Conservation (phyloP, 495 filamentous ascomycete genomes). For the Aspergillus heteromorphus region DNA sequence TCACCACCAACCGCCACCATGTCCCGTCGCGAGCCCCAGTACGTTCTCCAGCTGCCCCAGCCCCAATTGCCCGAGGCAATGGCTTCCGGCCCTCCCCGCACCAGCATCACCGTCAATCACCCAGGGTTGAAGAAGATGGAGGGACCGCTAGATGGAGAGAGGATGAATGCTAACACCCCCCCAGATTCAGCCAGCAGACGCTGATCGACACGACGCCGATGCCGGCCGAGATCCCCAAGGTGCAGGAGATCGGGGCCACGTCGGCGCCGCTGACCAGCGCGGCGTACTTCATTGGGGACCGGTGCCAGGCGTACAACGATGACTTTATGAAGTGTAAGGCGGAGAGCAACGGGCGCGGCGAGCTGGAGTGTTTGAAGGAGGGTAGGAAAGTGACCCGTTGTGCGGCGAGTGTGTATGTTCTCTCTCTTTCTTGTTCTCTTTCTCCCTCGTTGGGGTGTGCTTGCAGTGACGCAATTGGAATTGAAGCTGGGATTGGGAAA, state of each 20-base stretch:
- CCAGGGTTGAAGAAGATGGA: no score
- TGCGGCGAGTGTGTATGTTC: conserved; percentile 88
- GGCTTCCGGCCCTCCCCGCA: neutral
- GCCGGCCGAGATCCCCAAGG: conserved; percentile 81
- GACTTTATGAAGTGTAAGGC: conserved; percentile 99
- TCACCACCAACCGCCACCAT: conserved; percentile 37
- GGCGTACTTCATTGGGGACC: conserved; percentile 94
- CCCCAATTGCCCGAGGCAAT: no score
- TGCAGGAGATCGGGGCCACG: conserved; percentile 84
- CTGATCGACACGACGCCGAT: conserved; percentile 96
- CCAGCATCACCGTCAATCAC: conserved; percentile 4
- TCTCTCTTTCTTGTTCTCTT: neutral
- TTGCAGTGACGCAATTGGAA: no score
- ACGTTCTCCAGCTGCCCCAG: conserved; percentile 9
- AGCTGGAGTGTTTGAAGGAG: conserved; percentile 92
- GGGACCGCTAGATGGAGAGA: no score
- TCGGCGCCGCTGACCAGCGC: conserved; percentile 89
- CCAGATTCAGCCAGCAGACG: conserved; percentile 86
- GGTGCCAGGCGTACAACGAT: conserved; percentile 93
- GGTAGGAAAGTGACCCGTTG: conserved; percentile 94
- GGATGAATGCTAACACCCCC: conserved; percentile 11
- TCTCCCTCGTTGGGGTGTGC: no score
- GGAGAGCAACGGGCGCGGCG: conserved; percentile 78
- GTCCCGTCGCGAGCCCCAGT: conserved; percentile 47
- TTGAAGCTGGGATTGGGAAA: no score